These are phyloP conservation scores for Lentinula aciculospora DNA, from an alignment of 768 basidiomycete genomes.

Conservation along the genomic window DNA sequence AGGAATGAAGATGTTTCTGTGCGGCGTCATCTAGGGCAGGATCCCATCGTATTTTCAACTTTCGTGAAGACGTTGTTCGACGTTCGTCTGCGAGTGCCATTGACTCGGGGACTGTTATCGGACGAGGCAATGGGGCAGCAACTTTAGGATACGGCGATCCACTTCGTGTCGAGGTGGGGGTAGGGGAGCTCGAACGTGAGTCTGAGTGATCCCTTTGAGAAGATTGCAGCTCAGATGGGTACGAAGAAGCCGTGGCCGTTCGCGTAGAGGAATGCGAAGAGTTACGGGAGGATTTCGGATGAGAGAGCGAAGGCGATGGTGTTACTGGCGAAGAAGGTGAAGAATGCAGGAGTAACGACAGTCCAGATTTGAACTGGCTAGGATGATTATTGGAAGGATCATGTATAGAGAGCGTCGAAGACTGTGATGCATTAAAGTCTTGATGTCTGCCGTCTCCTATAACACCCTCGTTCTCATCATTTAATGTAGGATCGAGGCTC, in stretches of 20 bases:
- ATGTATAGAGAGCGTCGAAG: background rate
- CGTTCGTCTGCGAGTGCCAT: background rate
- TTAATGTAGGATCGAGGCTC: background rate
- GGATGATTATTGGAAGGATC: background rate
- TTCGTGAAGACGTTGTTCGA: background rate
- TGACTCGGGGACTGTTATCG: background rate
- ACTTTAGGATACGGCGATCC: background rate
- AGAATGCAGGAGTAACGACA: constrained; percentile 11
- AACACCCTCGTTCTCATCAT: background rate
- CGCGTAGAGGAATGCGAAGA: constrained; percentile 8
- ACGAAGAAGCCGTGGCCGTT: constrained; percentile 4
- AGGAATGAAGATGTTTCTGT: background rate
- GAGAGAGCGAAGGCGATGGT: constrained; percentile 6
- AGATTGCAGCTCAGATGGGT: constrained; percentile 8
- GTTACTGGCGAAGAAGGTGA: constrained; percentile 10
- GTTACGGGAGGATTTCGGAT: constrained; percentile 8
- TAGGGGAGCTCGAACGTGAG: constrained; percentile 15
- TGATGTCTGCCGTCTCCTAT: background rate
- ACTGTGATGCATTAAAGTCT: background rate
- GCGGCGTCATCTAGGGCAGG: background rate
- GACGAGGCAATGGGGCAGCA: background rate
- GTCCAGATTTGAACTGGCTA: constrained; percentile 2
- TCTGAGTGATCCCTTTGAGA: constrained; percentile 14
- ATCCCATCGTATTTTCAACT: constrained; percentile 6
- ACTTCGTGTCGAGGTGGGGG: background rate